phyloP scores from a whole-genome alignment of 176 grass and related monocot genomes.

The Thalia dealbata region DNA sequence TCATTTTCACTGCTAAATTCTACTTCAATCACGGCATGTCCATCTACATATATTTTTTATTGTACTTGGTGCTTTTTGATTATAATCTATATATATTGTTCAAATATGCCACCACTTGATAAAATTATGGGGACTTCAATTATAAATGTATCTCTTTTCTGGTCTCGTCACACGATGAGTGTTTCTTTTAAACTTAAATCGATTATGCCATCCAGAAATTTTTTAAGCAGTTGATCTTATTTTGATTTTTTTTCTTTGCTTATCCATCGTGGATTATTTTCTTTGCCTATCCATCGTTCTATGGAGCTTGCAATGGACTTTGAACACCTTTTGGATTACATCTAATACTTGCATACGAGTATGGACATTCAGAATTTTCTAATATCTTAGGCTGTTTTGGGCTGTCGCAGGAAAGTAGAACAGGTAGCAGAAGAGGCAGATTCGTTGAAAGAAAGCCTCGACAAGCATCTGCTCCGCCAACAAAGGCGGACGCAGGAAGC shows the following conservation, averaged over 20 bases:
- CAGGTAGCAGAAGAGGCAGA: slow-evolving; percentile 73
- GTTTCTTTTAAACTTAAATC: too few species aligned
- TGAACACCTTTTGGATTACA: background rate
- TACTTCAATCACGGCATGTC: too few species aligned
- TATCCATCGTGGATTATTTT: background rate
- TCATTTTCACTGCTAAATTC: too few species aligned
- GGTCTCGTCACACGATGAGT: too few species aligned
- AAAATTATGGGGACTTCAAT: too few species aligned
- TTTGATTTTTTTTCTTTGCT: background rate
- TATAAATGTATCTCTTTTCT: too few species aligned
- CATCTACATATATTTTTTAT: too few species aligned
- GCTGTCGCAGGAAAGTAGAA: slow-evolving; percentile 78
- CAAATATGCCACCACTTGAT: too few species aligned
- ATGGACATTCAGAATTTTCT: background rate
- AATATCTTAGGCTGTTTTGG: background rate
- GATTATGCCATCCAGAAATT: too few species aligned
- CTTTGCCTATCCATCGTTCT: background rate
- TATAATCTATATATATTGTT: too few species aligned
- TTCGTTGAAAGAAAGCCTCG: slow-evolving; percentile 67
- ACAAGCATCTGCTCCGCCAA: slow-evolving; percentile 60
- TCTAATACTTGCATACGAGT: background rate
- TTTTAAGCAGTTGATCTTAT: background rate
- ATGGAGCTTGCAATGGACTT: background rate
- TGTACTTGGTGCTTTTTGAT: too few species aligned
- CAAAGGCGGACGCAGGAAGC: slow-evolving; percentile 68